Percentiles rank a stretch among this genome's conserved stretches.
These are phyloP conservation scores for Kodamaea anthophila DNA, from an alignment of 1,139 yeast genomes.

Conservation along the genomic window DNA sequence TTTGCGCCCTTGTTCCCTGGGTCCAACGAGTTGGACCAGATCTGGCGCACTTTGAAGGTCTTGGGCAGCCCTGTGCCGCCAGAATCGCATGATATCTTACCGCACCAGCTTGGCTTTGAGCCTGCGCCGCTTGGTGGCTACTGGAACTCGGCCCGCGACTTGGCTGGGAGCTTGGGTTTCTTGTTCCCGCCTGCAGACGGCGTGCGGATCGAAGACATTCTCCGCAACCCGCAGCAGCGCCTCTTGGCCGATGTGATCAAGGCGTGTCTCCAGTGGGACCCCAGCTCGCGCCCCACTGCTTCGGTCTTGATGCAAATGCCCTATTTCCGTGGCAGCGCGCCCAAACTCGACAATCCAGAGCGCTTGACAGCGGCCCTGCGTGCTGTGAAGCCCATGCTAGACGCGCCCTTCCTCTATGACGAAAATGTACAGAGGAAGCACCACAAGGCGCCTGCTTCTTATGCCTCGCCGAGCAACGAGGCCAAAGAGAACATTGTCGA, in stretches of 20 bases:
- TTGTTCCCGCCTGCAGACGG: conserved; percentile 43
- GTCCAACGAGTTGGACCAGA: conserved; percentile 67
- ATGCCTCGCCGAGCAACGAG: too few relatives aligned
- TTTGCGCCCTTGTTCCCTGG: conserved; percentile 85
- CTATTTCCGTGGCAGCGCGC: conserved; percentile 45
- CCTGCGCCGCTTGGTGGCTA: conserved; percentile 56
- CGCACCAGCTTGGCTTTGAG: conserved; percentile 11
- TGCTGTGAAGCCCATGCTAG: too few relatives aligned
- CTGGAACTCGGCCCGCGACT: conserved; percentile 54
- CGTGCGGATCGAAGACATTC: conserved; percentile 18
- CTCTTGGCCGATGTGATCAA: conserved; percentile 47
- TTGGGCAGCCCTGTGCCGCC: conserved; percentile 59
- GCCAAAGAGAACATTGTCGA: too few relatives aligned
- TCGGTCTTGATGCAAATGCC: conserved; percentile 40
- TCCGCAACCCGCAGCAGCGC: conserved; percentile 18
- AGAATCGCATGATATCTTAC: conserved; percentile 9
- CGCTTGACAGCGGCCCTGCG: too few relatives aligned
- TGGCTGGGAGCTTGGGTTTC: conserved; percentile 50
- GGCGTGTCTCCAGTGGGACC: conserved; percentile 62
- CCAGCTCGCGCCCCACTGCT: conserved; percentile 46
- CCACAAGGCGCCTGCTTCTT: too few relatives aligned
- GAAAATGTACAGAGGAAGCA: too few relatives aligned
- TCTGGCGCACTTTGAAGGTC: conserved; percentile 55
- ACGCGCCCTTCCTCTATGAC: too few relatives aligned
- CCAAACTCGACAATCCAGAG: too few relatives aligned